Evolutionary conservation across 2,329 filamentous ascomycete genomes (phyloP), one percentile per base, ranked within the genome.

Genomic region (Pyrenophora tritici-repentis): DNA sequence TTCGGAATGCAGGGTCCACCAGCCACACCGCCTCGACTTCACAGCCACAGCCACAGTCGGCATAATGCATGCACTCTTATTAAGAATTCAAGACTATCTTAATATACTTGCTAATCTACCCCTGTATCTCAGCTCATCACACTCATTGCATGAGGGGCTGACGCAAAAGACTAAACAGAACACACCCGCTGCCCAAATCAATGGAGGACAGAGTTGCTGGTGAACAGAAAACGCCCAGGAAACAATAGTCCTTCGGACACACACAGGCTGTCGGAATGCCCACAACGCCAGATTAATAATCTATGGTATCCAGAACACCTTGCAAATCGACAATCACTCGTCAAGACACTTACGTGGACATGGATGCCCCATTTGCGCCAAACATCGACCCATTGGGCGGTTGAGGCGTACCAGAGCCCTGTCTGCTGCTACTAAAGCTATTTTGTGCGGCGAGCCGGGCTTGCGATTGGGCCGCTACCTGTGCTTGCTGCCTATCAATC

Each of bases 381-480:
- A 47, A 51, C 26, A 32, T 65, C 16, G 64, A 64, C 3, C 64
- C 60, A 22, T 65, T 70, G 1, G 67, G 62, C 8, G 71, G 72
- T 50, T 74, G 72, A 4, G 72, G 72, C 14, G 72, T 74, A 3
- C 70, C 69, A 14, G 70, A 73, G 8, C 61, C 69, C 49, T 67
- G 67, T 38, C 67, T 62, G 42, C 58, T 68, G 38, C 56, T 67
- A 35, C 58, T 66, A 41, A 73, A 69, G 52, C 64, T 71, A 22
- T 64, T 71, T 39, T 73, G 70, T 29, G 71, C 70, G 13, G 70
- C 68, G 14, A 73, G 53, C 7, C 70, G 66, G 6, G 71, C 71
- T 56, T 73, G 70, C 20, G 70, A 65, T 42, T 74, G 72, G 9
- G 65, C 59, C 5, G 57, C 65, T 22, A 56, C 56, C 53, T 69